These are phyloP conservation scores for Nemania sp. DNA, from an alignment of 2,329 filamentous ascomycete genomes.

Conservation along the genomic window DNA sequence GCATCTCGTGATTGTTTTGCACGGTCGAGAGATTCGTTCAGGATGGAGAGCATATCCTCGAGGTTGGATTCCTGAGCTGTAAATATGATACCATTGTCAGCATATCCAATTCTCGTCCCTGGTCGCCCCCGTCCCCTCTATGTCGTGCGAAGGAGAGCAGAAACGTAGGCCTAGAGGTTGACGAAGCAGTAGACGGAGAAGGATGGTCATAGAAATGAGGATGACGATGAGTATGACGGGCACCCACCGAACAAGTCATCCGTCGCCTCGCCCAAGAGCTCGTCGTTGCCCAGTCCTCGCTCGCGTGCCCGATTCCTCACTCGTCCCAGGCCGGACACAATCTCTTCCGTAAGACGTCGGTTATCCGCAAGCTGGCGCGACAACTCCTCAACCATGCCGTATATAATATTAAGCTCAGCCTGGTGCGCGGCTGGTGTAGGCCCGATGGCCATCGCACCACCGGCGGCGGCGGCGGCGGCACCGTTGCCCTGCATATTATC, in stretches of 20 bases:
- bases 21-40: constrained; percentile 65
- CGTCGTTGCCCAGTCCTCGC: constrained; percentile 59
- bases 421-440: constrained; percentile 70
- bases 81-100: constrained; percentile 9
- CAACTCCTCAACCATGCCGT: constrained; percentile 68
- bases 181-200: no score
- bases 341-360: constrained; percentile 63
- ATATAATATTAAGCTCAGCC: constrained; percentile 69
- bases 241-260: constrained; percentile 64
- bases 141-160: no score
- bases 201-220: no score
- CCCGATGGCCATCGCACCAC: constrained; percentile 50
- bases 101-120: neutral
- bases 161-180: no score
- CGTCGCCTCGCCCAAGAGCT: constrained; percentile 58
- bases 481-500: constrained; percentile 38
- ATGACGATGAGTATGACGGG: no score
- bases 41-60: constrained; percentile 62
- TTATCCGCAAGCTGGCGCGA: constrained; percentile 66
- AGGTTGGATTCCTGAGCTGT: constrained; percentile 62
- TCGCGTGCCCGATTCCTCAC: constrained; percentile 60
- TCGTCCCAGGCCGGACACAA: constrained; percentile 64
- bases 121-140: neutral
- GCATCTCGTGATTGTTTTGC: constrained; percentile 63
- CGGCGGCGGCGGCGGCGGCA: constrained; percentile 33